Evolutionary conservation across 257 asterid genomes (phyloP).

Genomic region (Solanum clarkiae): DNA sequence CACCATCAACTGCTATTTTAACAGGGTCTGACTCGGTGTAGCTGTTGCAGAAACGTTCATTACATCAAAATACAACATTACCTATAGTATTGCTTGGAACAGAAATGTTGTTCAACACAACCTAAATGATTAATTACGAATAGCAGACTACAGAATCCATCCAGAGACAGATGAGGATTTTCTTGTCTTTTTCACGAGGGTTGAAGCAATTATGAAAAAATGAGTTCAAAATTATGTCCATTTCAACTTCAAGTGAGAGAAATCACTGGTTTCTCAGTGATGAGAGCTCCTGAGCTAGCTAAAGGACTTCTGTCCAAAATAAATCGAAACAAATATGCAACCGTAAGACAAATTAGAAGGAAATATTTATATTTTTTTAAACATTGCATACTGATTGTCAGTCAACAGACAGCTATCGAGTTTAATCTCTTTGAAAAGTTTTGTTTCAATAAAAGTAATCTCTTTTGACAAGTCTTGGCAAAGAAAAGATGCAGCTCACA

Average conservation of each 20-base stretch:
- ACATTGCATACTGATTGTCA: neutral
- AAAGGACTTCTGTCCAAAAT: neutral
- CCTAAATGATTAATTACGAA: neutral
- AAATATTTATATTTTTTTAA: neutral
- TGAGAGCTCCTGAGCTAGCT: neutral
- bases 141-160: neutral
- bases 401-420: neutral
- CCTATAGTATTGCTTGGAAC: neutral
- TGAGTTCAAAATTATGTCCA: neutral
- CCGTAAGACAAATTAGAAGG: neutral
- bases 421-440: neutral
- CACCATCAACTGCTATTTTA: conserved; percentile 90
- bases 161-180: neutral
- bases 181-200: neutral
- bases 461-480: neutral
- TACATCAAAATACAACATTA: neutral
- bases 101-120: neutral
- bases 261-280: neutral
- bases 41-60: conserved; percentile 38
- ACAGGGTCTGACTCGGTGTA: conserved; percentile 99
- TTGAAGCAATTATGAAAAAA: neutral
- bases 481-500: neutral
- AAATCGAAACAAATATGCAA: neutral
- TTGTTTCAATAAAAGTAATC: neutral
- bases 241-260: neutral